These are phyloP conservation scores for Pleurotus sapidus DNA, from an alignment of 768 basidiomycete genomes.

Conservation along the genomic window DNA sequence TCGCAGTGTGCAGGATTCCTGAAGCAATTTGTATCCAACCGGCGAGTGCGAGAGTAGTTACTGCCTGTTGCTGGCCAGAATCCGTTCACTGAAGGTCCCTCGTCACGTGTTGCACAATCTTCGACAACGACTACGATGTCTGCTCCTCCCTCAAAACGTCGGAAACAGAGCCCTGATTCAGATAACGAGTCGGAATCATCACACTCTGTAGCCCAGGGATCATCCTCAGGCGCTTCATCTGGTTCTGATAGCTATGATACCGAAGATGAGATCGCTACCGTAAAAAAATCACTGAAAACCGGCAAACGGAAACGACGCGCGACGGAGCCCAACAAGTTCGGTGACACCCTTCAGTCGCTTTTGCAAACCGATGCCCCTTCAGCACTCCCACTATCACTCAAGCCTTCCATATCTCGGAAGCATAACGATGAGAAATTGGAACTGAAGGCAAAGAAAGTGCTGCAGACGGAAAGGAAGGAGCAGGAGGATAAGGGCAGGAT, in stretches of 20 bases:
- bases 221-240: constrained; percentile 20
- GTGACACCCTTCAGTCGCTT: constrained; percentile 68
- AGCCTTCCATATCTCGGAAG: constrained; percentile 66
- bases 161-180: constrained; percentile 36
- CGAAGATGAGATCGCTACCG: constrained; percentile 60
- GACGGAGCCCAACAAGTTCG: constrained; percentile 71
- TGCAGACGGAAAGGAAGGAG: constrained; percentile 70
- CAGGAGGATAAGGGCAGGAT: constrained; percentile 69
- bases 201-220: constrained; percentile 13
- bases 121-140: constrained; percentile 33
- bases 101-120: too few species aligned
- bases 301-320: constrained; percentile 82
- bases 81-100: too few species aligned
- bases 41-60: neutral
- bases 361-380: constrained; percentile 72
- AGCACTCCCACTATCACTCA: constrained; percentile 70
- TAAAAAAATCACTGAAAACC: constrained; percentile 77
- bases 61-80: neutral
- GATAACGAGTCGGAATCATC: constrained; percentile 17
- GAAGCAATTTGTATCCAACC: too few species aligned
- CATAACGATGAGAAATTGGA: constrained; percentile 78
- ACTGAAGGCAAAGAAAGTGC: constrained; percentile 63
- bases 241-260: constrained; percentile 38
- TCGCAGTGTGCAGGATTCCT: too few species aligned
- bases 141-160: constrained; percentile 42